Percentiles rank a stretch among this genome's conserved stretches.
Conservation (phyloP, 495 filamentous ascomycete genomes). For the Thermothielavioides terrestris region DNA sequence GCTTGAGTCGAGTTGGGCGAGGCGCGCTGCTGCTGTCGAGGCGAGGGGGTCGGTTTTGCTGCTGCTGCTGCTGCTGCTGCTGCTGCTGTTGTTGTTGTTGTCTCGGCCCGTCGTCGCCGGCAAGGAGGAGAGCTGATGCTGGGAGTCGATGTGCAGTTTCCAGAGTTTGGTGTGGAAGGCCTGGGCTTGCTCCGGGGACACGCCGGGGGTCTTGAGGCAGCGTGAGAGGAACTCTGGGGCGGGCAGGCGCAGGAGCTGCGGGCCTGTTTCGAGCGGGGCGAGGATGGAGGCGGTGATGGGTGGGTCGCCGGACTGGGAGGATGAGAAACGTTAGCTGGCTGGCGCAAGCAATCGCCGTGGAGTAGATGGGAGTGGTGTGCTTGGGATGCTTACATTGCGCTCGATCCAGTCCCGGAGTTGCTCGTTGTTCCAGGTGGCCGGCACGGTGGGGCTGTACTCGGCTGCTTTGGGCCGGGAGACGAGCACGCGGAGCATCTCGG, state of each 20-base stretch:
- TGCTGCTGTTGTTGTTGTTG: too few species aligned
- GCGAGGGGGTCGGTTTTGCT: not conserved
- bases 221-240: slow-evolving; percentile 14
- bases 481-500: slow-evolving; percentile 15
- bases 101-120: too few species aligned
- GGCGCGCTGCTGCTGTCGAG: not conserved
- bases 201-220: slow-evolving; percentile 16
- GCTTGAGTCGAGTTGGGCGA: slow-evolving; percentile 9
- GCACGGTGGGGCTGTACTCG: slow-evolving; percentile 7
- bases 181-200: slow-evolving; percentile 20
- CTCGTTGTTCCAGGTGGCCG: slow-evolving; percentile 18
- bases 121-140: too few species aligned
- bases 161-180: slow-evolving; percentile 30
- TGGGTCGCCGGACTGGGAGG: slow-evolving; percentile 13
- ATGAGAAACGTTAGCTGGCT: not conserved
- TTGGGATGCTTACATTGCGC: slow-evolving; percentile 2
- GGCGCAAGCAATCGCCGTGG: too few species aligned
- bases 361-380: too few species aligned
- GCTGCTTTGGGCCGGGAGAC: slow-evolving; percentile 1
- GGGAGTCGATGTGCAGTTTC: slow-evolving; percentile 27
- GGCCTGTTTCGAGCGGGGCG: slow-evolving; percentile 17
- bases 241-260: slow-evolving; percentile 20
- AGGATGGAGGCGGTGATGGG: slow-evolving; percentile 10
- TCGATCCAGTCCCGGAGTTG: slow-evolving; percentile 16
- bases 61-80: too few species aligned